Percentiles rank a stretch among this genome's conserved stretches.
Evolutionary conservation across 352 stramenopile species (phyloP).

Genomic region (Pythium graminicola): DNA sequence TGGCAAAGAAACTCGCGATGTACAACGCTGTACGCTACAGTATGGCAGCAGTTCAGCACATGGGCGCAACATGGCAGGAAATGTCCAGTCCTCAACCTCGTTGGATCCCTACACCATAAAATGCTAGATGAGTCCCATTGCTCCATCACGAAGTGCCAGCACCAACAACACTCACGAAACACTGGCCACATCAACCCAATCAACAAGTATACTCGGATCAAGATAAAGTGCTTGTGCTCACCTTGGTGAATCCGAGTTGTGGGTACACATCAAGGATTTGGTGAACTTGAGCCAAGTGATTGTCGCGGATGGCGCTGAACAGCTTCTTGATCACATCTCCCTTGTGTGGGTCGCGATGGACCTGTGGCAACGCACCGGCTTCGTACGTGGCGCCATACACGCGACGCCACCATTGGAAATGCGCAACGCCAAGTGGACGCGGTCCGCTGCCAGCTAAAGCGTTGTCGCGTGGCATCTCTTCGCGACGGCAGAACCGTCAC

Average conservation of each 20-base stretch:
- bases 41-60: not conserved
- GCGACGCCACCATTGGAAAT: conserved; percentile 18
- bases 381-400: conserved; percentile 10
- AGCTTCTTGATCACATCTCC: conserved; percentile 3
- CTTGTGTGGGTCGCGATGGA: not conserved
- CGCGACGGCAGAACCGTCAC: not conserved
- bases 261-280: conserved; percentile 16
- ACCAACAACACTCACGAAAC: conserved; percentile 20
- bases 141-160: no score
- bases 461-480: not conserved
- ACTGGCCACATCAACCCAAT: conserved; percentile 9
- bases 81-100: conserved; percentile 12
- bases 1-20: conserved; percentile 58
- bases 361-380: not conserved
- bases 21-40: conserved; percentile 52
- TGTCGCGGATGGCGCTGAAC: conserved; percentile 20
- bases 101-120: conserved; percentile 12
- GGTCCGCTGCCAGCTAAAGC: not conserved
- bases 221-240: not conserved
- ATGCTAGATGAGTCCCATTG: no score
- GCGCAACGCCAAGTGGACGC: conserved; percentile 1
- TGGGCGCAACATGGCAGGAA: not conserved
- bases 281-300: conserved; percentile 7
- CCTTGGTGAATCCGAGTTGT: conserved; percentile 24
- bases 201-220: not conserved